Percentiles rank a stretch among this genome's conserved stretches.
Evolutionary conservation across 495 filamentous ascomycete species (phyloP).

Genomic region (Astrothelium macrocarpum): DNA sequence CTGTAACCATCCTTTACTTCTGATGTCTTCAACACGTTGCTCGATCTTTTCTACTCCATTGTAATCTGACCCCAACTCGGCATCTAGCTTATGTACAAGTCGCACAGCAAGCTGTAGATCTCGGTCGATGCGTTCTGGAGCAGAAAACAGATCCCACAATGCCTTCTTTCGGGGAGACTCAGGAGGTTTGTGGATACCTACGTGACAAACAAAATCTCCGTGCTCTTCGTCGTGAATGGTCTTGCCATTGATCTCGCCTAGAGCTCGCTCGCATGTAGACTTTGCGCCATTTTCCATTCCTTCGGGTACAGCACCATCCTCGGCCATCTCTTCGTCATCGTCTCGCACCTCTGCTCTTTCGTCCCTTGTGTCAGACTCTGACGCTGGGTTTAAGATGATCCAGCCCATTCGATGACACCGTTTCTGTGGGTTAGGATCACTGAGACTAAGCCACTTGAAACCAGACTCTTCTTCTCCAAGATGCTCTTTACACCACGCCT

Average conservation of each 20-base stretch:
- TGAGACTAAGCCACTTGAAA: constrained; percentile 84
- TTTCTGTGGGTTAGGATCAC: constrained; percentile 93
- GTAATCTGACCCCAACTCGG: constrained; percentile 56
- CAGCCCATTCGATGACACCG: constrained; percentile 96
- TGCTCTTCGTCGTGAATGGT: constrained; percentile 86
- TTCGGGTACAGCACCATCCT: constrained; percentile 41
- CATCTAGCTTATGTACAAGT: constrained; percentile 68
- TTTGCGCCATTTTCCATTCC: constrained; percentile 15
- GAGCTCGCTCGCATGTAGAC: constrained; percentile 66
- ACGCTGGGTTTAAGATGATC: constrained; percentile 83
- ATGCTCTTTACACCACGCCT: constrained; percentile 86
- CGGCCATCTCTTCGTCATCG: constrained; percentile 53
- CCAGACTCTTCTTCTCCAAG: constrained; percentile 77
- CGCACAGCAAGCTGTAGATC: constrained; percentile 71
- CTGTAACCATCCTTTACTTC: constrained; percentile 62
- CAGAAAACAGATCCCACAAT: constrained; percentile 89
- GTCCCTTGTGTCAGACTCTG: constrained; percentile 48
- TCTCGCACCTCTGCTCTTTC: constrained; percentile 54
- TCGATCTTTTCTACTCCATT: constrained; percentile 73
- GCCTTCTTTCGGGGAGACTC: constrained; percentile 86
- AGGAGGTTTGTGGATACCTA: constrained; percentile 87
- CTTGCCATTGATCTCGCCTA: constrained; percentile 90
- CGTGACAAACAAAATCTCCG: constrained; percentile 94
- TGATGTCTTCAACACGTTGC: constrained; percentile 72
- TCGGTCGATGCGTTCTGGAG: constrained; percentile 76